These are phyloP conservation scores for Penicillium capsulatum DNA, from an alignment of 2,329 filamentous ascomycete species.

Conservation along the genomic window DNA sequence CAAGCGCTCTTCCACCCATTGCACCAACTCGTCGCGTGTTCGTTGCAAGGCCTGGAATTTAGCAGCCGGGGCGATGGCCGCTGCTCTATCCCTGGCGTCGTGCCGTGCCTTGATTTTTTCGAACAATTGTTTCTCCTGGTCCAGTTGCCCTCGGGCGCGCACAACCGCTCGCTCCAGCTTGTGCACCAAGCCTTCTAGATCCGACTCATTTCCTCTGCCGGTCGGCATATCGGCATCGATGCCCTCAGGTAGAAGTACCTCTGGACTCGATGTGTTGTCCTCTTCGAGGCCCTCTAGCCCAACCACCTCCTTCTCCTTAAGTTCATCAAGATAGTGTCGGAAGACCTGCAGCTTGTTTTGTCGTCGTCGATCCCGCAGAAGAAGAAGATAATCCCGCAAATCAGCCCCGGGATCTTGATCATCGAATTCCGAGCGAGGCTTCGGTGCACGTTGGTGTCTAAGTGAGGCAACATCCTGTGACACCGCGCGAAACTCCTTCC, in stretches of 20 bases:
- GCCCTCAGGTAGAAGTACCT: slow-evolving; percentile 15
- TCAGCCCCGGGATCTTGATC: slow-evolving; percentile 23
- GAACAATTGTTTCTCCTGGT: slow-evolving; percentile 34
- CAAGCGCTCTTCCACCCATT: slow-evolving; percentile 51
- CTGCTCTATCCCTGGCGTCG: slow-evolving; percentile 8
- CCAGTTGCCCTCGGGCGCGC: slow-evolving; percentile 34
- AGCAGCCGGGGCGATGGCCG: slow-evolving; percentile 9
- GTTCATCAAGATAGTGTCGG: slow-evolving; percentile 43
- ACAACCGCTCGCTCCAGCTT: slow-evolving; percentile 40
- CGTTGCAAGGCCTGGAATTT: slow-evolving; percentile 40
- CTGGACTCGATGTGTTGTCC: slow-evolving; percentile 12
- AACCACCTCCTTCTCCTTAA: slow-evolving; percentile 29
- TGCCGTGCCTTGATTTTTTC: slow-evolving; percentile 29
- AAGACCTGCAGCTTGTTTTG: slow-evolving; percentile 47
- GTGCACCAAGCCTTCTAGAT: slow-evolving; percentile 34
- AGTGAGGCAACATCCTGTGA: slow-evolving; percentile 32
- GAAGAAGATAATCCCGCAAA: slow-evolving; percentile 40
- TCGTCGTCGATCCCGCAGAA: slow-evolving; percentile 46
- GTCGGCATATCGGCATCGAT: slow-evolving; percentile 14
- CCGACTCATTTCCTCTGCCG: slow-evolving; percentile 12
- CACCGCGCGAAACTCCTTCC: slow-evolving; percentile 35
- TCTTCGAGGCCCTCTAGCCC: slow-evolving; percentile 21
- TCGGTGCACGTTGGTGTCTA: slow-evolving; percentile 22
- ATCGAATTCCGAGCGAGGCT: slow-evolving; percentile 14
- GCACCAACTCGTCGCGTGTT: slow-evolving; percentile 48